Conservation (phyloP, 2,329 filamentous ascomycete genomes). For the Blumeria hordei region DNA sequence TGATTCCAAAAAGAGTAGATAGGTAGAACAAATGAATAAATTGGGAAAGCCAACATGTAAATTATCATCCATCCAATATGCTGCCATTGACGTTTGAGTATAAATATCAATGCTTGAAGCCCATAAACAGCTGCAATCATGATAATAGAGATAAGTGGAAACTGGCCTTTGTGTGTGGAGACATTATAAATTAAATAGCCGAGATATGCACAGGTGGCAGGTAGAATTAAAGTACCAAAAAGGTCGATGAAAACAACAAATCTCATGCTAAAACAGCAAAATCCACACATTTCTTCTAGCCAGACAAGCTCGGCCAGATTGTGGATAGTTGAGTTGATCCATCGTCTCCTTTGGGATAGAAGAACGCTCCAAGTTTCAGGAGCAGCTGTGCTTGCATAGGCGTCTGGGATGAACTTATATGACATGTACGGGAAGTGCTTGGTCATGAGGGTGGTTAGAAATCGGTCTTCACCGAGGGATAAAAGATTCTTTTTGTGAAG, state of each 20-base stretch:
- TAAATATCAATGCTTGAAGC: slow-evolving; percentile 87
- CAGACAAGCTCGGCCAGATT: slow-evolving; percentile 80
- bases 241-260: slow-evolving; percentile 92
- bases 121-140: slow-evolving; percentile 86
- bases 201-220: slow-evolving; percentile 68
- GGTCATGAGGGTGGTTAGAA: slow-evolving; percentile 89
- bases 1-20: slow-evolving; percentile 99
- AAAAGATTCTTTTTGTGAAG: slow-evolving; percentile 85
- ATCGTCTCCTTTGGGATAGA: slow-evolving; percentile 90
- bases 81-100: slow-evolving; percentile 93
- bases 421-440: slow-evolving; percentile 92
- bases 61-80: slow-evolving; percentile 99
- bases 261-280: slow-evolving; percentile 97
- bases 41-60: slow-evolving; percentile 82
- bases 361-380: slow-evolving; percentile 86
- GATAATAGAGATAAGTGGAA: slow-evolving; percentile 68
- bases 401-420: slow-evolving; percentile 87
- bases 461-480: slow-evolving; percentile 89
- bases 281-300: slow-evolving; percentile 85
- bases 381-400: slow-evolving; percentile 78
- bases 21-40: slow-evolving; percentile 77
- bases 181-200: slow-evolving; percentile 69
- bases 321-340: slow-evolving; percentile 98
- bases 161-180: slow-evolving; percentile 41
- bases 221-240: slow-evolving; percentile 74